Conservation (phyloP, 140 eudicot genomes). For the Oenanthe javanica region DNA sequence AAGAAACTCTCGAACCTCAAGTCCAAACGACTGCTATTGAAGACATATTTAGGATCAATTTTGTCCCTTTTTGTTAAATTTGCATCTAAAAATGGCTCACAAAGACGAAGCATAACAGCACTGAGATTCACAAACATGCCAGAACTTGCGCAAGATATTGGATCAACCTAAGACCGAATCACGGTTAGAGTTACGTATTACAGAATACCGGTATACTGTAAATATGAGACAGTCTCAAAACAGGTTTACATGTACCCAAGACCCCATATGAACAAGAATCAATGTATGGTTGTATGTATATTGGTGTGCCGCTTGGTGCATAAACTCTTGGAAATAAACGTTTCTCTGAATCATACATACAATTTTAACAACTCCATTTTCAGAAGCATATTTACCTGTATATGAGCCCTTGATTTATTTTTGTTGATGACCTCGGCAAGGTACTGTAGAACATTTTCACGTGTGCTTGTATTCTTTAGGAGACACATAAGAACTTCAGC, state of each 20-base stretch:
- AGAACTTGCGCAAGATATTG: conserved; percentile 87
- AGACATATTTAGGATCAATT: conserved; percentile 79
- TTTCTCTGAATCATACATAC: neutral
- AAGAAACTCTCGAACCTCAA: conserved; percentile 47
- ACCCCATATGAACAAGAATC: neutral
- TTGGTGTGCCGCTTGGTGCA: neutral
- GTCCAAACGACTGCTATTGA: conserved; percentile 67
- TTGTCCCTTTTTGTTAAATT: conserved; percentile 78
- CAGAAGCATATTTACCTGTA: conserved; percentile 47
- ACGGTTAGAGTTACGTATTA: conserved; percentile 4
- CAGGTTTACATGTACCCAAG: neutral
- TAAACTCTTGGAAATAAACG: neutral
- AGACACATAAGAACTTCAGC: conserved; percentile 70
- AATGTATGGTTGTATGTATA: neutral
- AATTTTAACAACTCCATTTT: neutral
- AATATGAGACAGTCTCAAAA: neutral
- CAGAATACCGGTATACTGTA: neutral
- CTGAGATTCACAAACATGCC: conserved; percentile 97
- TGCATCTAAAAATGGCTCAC: conserved; percentile 90
- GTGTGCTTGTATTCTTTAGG: conserved; percentile 65
- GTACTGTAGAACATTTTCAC: conserved; percentile 81
- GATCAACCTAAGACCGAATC: conserved; percentile 68
- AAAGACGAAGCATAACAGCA: conserved; percentile 89
- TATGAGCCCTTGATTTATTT: conserved; percentile 72
- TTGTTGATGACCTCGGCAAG: conserved; percentile 83